Evolutionary conservation across 331 rosid species (phyloP).

Genomic region (Dryas integrifolia): DNA sequence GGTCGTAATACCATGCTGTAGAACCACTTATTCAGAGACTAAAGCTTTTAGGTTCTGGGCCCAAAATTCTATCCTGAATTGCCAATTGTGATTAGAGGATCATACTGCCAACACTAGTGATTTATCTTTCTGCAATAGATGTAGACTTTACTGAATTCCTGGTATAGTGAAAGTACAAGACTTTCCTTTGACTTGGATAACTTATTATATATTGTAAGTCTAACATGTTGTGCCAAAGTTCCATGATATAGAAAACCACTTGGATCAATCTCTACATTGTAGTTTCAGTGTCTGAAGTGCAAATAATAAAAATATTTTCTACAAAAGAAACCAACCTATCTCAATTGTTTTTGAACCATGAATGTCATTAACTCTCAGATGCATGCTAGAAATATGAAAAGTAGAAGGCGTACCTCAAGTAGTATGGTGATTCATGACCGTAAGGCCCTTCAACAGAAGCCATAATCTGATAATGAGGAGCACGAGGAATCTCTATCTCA

Average conservation of each 20-base stretch:
- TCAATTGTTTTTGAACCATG: background rate
- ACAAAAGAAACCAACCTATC: background rate
- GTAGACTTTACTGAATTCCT: background rate
- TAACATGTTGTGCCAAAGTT: background rate
- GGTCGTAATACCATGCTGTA: background rate
- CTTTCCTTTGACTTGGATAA: background rate
- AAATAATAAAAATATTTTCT: background rate
- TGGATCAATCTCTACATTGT: background rate
- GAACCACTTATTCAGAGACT: background rate
- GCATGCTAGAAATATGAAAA: background rate
- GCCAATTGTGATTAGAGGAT: background rate
- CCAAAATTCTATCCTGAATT: background rate
- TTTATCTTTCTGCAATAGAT: background rate
- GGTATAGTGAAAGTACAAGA: background rate
- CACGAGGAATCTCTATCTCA: background rate
- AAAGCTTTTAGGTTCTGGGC: background rate
- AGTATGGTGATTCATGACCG: constrained; percentile 71
- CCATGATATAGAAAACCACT: background rate
- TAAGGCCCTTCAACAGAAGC: constrained; percentile 75
- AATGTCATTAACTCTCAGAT: background rate
- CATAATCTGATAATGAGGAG: constrained; percentile 25
- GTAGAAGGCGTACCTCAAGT: constrained; percentile 46
- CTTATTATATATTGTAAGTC: background rate
- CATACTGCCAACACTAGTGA: too few species aligned
- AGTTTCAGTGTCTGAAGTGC: background rate